phyloP scores from a whole-genome alignment of 495 filamentous ascomycete species.

The Aspergillus haitiensis region DNA sequence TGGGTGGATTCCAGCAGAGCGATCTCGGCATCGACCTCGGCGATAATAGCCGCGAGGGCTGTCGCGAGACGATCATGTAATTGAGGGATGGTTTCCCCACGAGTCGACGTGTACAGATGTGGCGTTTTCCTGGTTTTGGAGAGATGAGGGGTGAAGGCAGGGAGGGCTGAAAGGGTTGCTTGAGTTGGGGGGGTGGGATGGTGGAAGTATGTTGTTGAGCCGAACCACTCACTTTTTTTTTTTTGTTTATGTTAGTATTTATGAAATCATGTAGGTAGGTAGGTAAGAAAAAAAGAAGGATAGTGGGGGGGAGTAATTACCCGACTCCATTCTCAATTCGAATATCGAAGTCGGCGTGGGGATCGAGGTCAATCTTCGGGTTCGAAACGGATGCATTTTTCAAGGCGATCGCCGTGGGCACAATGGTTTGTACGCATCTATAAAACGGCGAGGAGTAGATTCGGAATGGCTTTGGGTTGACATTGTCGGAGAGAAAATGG shows the following conservation, averaged over 20 bases:
- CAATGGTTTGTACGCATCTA: conserved; percentile 85
- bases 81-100: conserved; percentile 74
- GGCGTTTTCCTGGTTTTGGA: conserved; percentile 56
- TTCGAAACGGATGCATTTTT: conserved; percentile 28
- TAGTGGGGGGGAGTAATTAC: conserved; percentile 34
- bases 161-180: conserved; percentile 57
- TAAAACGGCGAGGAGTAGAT: conserved; percentile 89
- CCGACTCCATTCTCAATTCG: conserved; percentile 75
- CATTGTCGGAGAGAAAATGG: conserved; percentile 59
- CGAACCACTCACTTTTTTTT: conserved; percentile 79
- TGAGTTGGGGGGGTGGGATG: conserved; percentile 75
- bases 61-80: conserved; percentile 79
- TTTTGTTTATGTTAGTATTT: not conserved
- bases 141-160: conserved; percentile 41
- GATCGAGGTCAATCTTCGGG: not conserved
- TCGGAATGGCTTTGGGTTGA: conserved; percentile 60
- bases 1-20: conserved; percentile 29
- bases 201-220: conserved; percentile 63
- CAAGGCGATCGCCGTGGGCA: conserved; percentile 62
- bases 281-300: not conserved
- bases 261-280: not conserved
- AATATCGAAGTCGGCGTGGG: conserved; percentile 48
- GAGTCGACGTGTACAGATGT: conserved; percentile 60
- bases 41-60: conserved; percentile 68
- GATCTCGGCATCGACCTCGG: conserved; percentile 62